Conservation (phyloP, 2,329 filamentous ascomycete genomes). For the Hypoxylon sp. region DNA sequence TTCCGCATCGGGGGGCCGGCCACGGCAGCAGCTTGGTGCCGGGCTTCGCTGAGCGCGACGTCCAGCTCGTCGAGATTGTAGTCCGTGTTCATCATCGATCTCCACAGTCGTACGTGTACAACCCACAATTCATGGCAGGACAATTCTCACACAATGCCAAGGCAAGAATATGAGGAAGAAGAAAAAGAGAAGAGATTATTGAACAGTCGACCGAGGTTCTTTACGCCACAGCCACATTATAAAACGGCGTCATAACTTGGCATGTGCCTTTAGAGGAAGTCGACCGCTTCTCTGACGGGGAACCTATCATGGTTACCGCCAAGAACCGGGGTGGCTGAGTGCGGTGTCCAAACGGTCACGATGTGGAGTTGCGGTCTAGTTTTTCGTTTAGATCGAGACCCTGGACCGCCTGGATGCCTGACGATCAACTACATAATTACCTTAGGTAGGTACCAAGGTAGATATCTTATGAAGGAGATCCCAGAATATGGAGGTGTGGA, state of each 20-base stretch:
- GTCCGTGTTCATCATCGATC: slow-evolving; percentile 46
- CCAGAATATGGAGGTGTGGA: neutral
- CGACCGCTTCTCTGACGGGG: slow-evolving; percentile 17
- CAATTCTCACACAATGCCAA: slow-evolving; percentile 6
- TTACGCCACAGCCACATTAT: slow-evolving; percentile 14
- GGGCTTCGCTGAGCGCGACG: slow-evolving; percentile 48
- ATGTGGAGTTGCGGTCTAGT: slow-evolving; percentile 40
- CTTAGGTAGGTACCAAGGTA: too few relatives aligned
- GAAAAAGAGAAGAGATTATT: slow-evolving; percentile 10
- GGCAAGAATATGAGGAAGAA: neutral
- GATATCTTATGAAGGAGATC: slow-evolving; percentile 8
- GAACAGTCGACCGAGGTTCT: slow-evolving; percentile 17
- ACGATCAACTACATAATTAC: neutral
- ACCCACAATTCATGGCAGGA: slow-evolving; percentile 31
- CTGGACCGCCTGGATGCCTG: neutral
- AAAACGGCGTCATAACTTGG: neutral
- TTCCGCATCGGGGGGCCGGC: slow-evolving; percentile 42
- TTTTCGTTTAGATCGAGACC: slow-evolving; percentile 28
- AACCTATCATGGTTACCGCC: slow-evolving; percentile 22
- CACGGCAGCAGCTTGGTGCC: slow-evolving; percentile 43
- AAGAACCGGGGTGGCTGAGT: slow-evolving; percentile 39
- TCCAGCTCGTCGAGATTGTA: slow-evolving; percentile 54
- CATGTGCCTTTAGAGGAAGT: slow-evolving; percentile 2
- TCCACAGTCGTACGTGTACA: slow-evolving; percentile 29
- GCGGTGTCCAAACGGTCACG: slow-evolving; percentile 26